Conservation (phyloP, 345 rosid species). For the Salix brachista region DNA sequence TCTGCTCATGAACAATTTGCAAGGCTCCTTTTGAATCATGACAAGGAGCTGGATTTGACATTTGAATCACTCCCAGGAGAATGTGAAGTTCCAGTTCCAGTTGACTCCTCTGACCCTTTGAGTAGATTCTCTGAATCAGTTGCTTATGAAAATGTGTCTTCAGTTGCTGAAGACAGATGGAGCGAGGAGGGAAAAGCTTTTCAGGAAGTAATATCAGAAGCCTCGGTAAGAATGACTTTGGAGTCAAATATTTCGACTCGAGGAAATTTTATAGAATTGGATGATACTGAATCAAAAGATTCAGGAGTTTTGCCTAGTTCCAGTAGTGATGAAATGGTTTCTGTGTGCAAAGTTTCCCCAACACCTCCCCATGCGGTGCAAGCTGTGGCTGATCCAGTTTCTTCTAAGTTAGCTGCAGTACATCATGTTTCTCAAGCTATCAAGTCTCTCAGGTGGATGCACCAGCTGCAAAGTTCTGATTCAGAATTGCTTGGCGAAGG, state of each 20-base stretch:
- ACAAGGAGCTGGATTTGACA: constrained; percentile 53
- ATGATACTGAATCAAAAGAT: constrained; percentile 22
- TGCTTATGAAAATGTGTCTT: constrained; percentile 31
- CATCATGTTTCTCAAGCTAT: constrained; percentile 98
- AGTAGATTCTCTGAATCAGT: constrained; percentile 33
- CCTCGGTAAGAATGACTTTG: constrained; percentile 36
- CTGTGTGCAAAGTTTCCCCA: constrained; percentile 35
- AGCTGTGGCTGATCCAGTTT: constrained; percentile 57
- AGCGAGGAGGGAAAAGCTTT: constrained; percentile 22
- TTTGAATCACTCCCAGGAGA: constrained; percentile 54
- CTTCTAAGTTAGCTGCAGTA: constrained; percentile 79
- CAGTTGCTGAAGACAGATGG: constrained; percentile 30
- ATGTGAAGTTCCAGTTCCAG: constrained; percentile 52
- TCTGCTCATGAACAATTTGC: constrained; percentile 95
- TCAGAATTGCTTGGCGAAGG: constrained; percentile 31
- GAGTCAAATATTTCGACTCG: constrained; percentile 36
- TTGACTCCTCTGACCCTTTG: constrained; percentile 45
- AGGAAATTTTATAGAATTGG: constrained; percentile 20
- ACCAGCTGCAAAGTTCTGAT: constrained; percentile 63
- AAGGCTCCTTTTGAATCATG: constrained; percentile 72
- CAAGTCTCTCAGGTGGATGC: constrained; percentile 88
- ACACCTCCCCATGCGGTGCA: constrained; percentile 39
- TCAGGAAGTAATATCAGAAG: constrained; percentile 29
- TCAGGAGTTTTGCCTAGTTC: constrained; percentile 19
- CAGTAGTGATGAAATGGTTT: constrained; percentile 30